These are phyloP conservation scores for Colletotrichum eleusines DNA, from an alignment of 2,329 filamentous ascomycete species.

Conservation along the genomic window DNA sequence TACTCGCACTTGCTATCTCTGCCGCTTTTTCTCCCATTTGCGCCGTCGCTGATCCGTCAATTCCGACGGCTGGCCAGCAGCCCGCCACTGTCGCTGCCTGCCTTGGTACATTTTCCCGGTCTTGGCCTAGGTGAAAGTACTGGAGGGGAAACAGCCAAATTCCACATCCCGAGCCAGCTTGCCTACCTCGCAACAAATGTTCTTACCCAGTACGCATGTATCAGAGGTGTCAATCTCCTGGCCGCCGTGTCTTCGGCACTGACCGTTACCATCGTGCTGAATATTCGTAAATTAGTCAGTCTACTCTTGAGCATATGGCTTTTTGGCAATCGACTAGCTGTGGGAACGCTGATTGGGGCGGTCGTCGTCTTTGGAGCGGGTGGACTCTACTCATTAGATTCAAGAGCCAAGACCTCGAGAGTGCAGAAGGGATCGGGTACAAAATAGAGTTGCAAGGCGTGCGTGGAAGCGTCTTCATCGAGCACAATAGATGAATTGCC, in stretches of 20 bases:
- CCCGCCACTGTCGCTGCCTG: slow-evolving; percentile 65
- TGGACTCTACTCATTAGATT: slow-evolving; percentile 89
- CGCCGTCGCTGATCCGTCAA: slow-evolving; percentile 73
- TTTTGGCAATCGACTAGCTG: slow-evolving; percentile 86
- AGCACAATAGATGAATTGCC: neutral
- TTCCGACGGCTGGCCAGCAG: slow-evolving; percentile 74
- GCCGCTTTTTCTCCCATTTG: slow-evolving; percentile 80
- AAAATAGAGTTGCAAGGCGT: slow-evolving; percentile 27
- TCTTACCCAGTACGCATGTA: slow-evolving; percentile 92
- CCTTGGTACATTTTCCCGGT: slow-evolving; percentile 45
- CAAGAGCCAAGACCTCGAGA: slow-evolving; percentile 52
- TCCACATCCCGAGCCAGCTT: slow-evolving; percentile 75
- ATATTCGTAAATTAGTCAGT: slow-evolving; percentile 93
- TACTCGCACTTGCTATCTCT: slow-evolving; percentile 86
- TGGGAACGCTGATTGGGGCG: slow-evolving; percentile 84
- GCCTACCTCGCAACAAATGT: slow-evolving; percentile 81
- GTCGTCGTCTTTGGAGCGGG: slow-evolving; percentile 89
- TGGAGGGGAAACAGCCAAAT: slow-evolving; percentile 52
- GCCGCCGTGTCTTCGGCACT: slow-evolving; percentile 89
- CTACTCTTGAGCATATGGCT: slow-evolving; percentile 92
- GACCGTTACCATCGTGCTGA: slow-evolving; percentile 96
- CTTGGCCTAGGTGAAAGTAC: slow-evolving; percentile 53
- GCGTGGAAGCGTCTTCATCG: neutral
- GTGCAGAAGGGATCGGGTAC: slow-evolving; percentile 25
- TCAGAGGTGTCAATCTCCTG: slow-evolving; percentile 94